Conservation (phyloP, 768 basidiomycete genomes). For the Amanita muscaria region DNA sequence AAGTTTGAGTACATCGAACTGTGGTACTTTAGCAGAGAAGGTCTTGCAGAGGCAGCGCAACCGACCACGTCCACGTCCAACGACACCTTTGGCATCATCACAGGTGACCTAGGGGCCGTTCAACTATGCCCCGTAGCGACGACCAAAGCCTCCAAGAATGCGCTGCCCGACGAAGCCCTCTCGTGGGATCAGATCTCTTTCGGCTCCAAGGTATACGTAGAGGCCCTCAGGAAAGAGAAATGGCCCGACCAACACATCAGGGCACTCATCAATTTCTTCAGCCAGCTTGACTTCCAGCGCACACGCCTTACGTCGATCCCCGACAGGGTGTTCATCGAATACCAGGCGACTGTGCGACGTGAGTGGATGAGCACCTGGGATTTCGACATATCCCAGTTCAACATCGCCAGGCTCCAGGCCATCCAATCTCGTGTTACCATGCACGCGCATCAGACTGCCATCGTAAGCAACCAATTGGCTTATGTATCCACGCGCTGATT, state of each 20-base stretch:
- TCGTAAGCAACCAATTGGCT: background rate
- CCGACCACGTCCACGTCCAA: background rate
- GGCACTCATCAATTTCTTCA: constrained; percentile 2
- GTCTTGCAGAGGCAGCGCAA: background rate
- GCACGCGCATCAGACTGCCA: background rate
- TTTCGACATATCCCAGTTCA: constrained; percentile 1
- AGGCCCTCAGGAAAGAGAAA: background rate
- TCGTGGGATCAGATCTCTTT: constrained; percentile 2
- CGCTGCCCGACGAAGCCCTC: background rate
- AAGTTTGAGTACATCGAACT: constrained; percentile 6
- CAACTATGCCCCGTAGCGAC: background rate
- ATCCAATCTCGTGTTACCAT: background rate
- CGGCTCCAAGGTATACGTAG: background rate
- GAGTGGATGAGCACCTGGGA: background rate
- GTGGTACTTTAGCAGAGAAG: constrained; percentile 7
- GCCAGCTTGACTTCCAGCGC: background rate
- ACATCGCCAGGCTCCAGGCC: background rate
- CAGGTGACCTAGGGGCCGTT: background rate
- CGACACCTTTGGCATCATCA: constrained; percentile 6
- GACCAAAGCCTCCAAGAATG: constrained; percentile 1
- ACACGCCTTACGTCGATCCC: background rate
- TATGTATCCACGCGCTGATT: background rate
- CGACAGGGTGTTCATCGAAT: background rate
- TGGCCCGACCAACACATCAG: background rate
- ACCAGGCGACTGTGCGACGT: background rate